phyloP scores from a whole-genome alignment of 345 rosid genomes.

The Rhodamnia rubescens region DNA sequence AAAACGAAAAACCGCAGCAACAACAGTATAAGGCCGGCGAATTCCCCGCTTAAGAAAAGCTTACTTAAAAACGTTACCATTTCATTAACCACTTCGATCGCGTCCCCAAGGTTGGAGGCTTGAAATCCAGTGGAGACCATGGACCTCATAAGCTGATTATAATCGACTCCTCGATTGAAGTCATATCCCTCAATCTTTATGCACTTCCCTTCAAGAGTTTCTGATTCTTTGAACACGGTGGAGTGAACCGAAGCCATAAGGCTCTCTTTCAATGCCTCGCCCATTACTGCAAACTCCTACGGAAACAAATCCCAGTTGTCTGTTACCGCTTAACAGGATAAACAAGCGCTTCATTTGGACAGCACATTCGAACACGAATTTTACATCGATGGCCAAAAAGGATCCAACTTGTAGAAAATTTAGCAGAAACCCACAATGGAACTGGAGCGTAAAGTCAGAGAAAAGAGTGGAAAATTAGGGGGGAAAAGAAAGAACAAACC shows the following conservation, averaged over 20 bases:
- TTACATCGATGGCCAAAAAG: not conserved
- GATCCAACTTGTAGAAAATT: not conserved
- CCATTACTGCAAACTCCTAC: not conserved
- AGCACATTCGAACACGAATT: not conserved
- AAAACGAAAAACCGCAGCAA: not conserved
- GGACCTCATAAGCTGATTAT: slow-evolving; percentile 51
- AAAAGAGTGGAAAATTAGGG: not conserved
- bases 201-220: slow-evolving; percentile 36
- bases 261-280: slow-evolving; percentile 30
- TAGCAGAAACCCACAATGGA: not conserved
- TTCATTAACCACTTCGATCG: slow-evolving; percentile 60
- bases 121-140: slow-evolving; percentile 87
- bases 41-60: not conserved
- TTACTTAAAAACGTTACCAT: slow-evolving; percentile 42
- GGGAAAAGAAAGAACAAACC: not conserved
- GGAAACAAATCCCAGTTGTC: not conserved
- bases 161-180: slow-evolving; percentile 26
- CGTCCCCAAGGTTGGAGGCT: slow-evolving; percentile 92
- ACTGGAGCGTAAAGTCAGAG: not conserved
- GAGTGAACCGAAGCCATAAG: slow-evolving; percentile 49
- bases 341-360: not conserved
- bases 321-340: not conserved
- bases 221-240: slow-evolving; percentile 19
- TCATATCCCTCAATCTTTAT: slow-evolving; percentile 73
- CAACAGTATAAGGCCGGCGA: not conserved